A percentile compares a stretch with the other conserved stretches of the same genome.
phyloP scores from a whole-genome alignment of 2,329 filamentous ascomycete species.

The Fusarium incarnatum region DNA sequence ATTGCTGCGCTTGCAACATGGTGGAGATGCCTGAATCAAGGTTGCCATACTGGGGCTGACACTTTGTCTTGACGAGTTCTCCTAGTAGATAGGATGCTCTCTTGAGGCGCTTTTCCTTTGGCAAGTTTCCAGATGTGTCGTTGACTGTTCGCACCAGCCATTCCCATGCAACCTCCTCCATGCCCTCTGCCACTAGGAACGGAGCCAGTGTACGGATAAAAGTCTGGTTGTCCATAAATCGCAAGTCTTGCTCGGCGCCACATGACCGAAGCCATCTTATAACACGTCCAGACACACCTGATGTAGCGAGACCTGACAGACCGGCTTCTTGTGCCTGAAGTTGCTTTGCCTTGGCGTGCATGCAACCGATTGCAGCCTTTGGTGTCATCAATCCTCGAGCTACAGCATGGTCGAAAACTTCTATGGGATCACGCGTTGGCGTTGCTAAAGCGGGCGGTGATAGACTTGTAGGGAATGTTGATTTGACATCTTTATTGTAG shows the following conservation, averaged over 20 bases:
- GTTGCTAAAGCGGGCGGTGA: slow-evolving; percentile 13
- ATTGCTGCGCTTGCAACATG: slow-evolving; percentile 59
- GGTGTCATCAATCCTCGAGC: slow-evolving; percentile 67
- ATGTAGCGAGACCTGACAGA: slow-evolving; percentile 51
- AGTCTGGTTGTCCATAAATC: slow-evolving; percentile 57
- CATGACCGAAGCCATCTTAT: slow-evolving; percentile 66
- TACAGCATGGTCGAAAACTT: slow-evolving; percentile 67
- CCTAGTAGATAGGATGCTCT: slow-evolving; percentile 52
- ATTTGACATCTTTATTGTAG: slow-evolving; percentile 46
- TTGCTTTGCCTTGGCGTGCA: slow-evolving; percentile 60
- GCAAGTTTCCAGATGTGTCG: slow-evolving; percentile 36
- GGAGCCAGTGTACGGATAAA: slow-evolving; percentile 57
- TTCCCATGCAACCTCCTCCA: slow-evolving; percentile 63
- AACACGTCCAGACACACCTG: slow-evolving; percentile 61
- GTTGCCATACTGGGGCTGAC: slow-evolving; percentile 54
- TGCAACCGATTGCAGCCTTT: slow-evolving; percentile 64
- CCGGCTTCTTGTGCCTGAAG: slow-evolving; percentile 50
- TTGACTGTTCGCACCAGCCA: slow-evolving; percentile 62
- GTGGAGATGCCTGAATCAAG: slow-evolving; percentile 63
- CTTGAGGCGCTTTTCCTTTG: slow-evolving; percentile 41
- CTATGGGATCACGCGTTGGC: slow-evolving; percentile 59
- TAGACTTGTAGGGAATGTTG: slow-evolving; percentile 31
- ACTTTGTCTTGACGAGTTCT: slow-evolving; percentile 58
- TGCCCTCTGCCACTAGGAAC: slow-evolving; percentile 65
- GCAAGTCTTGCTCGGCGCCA: slow-evolving; percentile 59